Percentiles rank a stretch among this genome's conserved stretches.
Conservation (phyloP, 805 yeast genomes). For the fission yeast (Schizosaccharomyces pombe) region DNA sequence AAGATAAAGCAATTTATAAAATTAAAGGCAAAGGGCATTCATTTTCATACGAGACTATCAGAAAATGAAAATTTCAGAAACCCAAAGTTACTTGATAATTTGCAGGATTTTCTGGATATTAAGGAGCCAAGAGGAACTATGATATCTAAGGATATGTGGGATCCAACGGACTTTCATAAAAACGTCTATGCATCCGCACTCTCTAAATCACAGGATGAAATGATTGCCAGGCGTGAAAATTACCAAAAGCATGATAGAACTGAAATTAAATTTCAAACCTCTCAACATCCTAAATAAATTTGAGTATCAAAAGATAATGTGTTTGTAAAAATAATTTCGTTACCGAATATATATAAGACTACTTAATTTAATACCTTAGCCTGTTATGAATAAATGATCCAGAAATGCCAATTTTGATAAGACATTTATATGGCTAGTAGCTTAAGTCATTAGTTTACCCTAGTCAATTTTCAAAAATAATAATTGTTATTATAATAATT, state of each 20-base stretch:
- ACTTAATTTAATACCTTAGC: no score
- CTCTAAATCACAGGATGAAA: not conserved
- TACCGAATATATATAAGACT: no score
- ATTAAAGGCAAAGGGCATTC: slow-evolving; percentile 12
- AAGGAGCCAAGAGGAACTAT: not conserved
- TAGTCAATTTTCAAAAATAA: not conserved
- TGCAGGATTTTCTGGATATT: not conserved
- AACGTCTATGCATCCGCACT: not conserved
- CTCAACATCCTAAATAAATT: not conserved
- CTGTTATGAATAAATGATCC: no score
- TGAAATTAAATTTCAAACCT: not conserved
- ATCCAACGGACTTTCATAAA: not conserved
- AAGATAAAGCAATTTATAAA: not conserved
- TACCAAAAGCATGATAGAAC: not conserved
- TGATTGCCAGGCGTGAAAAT: not conserved
- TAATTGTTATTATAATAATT: no score
- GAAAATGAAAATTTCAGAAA: not conserved
- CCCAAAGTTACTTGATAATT: not conserved
- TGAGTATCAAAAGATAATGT: no score
- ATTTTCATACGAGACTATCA: not conserved
- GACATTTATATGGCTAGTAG: not conserved
- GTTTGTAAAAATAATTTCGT: no score
- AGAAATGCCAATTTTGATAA: no score
- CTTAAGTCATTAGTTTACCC: not conserved
- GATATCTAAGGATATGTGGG: not conserved